A percentile compares a stretch with the other conserved stretches of the same genome.
phyloP scores from a whole-genome alignment of 305 asterid genomes.

The Fraxinus sp. region DNA sequence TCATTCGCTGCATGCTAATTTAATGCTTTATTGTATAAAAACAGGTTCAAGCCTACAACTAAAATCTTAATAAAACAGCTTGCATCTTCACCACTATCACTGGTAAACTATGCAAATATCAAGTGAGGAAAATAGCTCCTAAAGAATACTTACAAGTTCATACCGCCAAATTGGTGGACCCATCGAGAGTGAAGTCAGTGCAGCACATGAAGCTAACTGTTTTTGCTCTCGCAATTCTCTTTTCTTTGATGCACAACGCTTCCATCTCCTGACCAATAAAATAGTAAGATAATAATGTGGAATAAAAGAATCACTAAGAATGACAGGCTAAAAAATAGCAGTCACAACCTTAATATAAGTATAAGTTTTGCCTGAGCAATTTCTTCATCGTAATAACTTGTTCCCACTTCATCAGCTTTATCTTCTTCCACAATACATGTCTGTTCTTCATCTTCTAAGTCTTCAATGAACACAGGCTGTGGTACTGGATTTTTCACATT shows the following conservation, averaged over 20 bases:
- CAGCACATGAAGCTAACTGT: slow-evolving; percentile 67
- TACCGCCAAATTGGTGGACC: slow-evolving; percentile 77
- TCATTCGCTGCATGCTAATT: background rate
- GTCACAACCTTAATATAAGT: slow-evolving; percentile 70
- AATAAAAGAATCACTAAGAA: slow-evolving; percentile 23
- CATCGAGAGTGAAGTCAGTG: slow-evolving; percentile 61
- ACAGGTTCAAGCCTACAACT: background rate
- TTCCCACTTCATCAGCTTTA: slow-evolving; percentile 42
- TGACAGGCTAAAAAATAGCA: slow-evolving; percentile 10
- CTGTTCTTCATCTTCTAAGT: slow-evolving; percentile 46
- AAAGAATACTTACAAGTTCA: slow-evolving; percentile 58
- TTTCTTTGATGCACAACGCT: slow-evolving; percentile 61
- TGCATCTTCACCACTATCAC: slow-evolving; percentile 11
- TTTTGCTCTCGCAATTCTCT: slow-evolving; percentile 72
- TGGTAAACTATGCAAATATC: background rate
- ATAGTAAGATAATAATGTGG: slow-evolving; percentile 27
- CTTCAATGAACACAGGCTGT: slow-evolving; percentile 37
- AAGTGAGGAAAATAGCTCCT: slow-evolving; percentile 4
- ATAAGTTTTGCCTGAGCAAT: slow-evolving; percentile 79
- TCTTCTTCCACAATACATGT: slow-evolving; percentile 43
- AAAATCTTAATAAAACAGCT: background rate
- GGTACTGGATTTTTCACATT: slow-evolving; percentile 37
- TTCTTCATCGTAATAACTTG: slow-evolving; percentile 56
- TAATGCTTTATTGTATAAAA: background rate
- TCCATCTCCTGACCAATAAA: slow-evolving; percentile 74